Percentiles rank a stretch among this genome's conserved stretches.
Conservation (phyloP, 306 rosid species). For the Glycine latifolia region DNA sequence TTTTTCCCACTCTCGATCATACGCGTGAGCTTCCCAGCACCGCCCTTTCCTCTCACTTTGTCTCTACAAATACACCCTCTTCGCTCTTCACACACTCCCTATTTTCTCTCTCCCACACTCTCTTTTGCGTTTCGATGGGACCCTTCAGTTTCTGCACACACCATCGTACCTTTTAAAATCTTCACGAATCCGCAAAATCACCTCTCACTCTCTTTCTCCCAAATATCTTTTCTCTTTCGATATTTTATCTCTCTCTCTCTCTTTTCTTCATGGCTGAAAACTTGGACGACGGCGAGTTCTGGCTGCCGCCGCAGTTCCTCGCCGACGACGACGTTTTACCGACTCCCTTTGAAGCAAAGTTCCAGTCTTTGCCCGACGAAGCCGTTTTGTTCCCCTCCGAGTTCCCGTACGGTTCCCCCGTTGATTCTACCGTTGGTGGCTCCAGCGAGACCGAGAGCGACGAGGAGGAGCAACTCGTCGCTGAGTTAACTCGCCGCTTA, state of each 20-base stretch:
- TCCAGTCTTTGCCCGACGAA: not conserved
- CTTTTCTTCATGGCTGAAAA: conserved; percentile 56
- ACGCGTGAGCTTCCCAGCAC: conserved; percentile 36
- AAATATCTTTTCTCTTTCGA: not conserved
- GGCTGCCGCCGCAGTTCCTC: conserved; percentile 82
- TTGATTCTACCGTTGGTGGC: conserved; percentile 58
- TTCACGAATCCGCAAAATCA: conserved; percentile 36
- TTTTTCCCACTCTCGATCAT: not conserved
- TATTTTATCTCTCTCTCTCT: not conserved
- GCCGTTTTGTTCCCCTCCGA: conserved; percentile 49
- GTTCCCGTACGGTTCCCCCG: conserved; percentile 61
- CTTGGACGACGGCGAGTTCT: conserved; percentile 73
- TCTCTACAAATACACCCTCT: conserved; percentile 48
- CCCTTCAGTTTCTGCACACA: conserved; percentile 16
- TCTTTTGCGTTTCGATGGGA: conserved; percentile 30
- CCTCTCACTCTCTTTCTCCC: not conserved
- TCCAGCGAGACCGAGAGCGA: conserved; percentile 86
- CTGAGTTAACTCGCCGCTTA: conserved; percentile 66
- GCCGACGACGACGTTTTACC: conserved; percentile 53
- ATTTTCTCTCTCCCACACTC: conserved; percentile 9
- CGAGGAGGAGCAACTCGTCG: conserved; percentile 69
- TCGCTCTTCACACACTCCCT: conserved; percentile 21
- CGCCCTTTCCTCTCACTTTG: not conserved
- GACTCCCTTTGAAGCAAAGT: not conserved
- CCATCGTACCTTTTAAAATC: conserved; percentile 48